Evolutionary conservation across 805 yeast genomes (phyloP), one percentile per base, ranked within the genome.

Genomic region (Pichia occidentalis): DNA sequence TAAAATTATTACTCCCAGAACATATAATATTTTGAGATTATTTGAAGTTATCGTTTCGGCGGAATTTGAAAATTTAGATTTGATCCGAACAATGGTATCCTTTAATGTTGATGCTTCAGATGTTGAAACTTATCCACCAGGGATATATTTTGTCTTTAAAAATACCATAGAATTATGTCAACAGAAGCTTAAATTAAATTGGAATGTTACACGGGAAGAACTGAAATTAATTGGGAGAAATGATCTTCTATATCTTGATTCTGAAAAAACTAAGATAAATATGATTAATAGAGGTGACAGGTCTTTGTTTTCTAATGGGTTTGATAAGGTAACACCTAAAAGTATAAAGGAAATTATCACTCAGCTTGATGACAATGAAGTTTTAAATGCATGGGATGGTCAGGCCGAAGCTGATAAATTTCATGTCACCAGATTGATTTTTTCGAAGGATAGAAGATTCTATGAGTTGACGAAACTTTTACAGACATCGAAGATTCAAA

Each of bases 401-500:
- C 82, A 77, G 34, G 66, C 77, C 1, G 90, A 83, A 49, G 77
- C 79, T 4, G 88, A 80, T 40, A 63, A 81, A 32, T 70, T 79
- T 31, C 71, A 71, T 23, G 70, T 83, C n/a, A 77, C 90, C 1
- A 75, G 73, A 44, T 59, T 82, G 10, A 77, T 88, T 0, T 90
- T 86, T 53, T 75, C 79, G 12, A 70, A 73, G 29, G 97, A 90
- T 56, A 63, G 94, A 32, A 64, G 97, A 32, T 83, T 81, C 52
- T 76, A 73, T 48, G 95, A 88, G 50, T 80, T 83, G 10, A 73
- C 88, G 0, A 71, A 75, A 23, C 57, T 87, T 13, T 56, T 90
- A 24, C 88, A 82, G 52, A 77, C 84, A 5, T 78, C 86, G 1
- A 72, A 72, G 42, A 67, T 73, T 7, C 95, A 84, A 50, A 61